Evolutionary conservation across 2,329 filamentous ascomycete species (phyloP).

Genomic region (Aureobasidium pullulans): DNA sequence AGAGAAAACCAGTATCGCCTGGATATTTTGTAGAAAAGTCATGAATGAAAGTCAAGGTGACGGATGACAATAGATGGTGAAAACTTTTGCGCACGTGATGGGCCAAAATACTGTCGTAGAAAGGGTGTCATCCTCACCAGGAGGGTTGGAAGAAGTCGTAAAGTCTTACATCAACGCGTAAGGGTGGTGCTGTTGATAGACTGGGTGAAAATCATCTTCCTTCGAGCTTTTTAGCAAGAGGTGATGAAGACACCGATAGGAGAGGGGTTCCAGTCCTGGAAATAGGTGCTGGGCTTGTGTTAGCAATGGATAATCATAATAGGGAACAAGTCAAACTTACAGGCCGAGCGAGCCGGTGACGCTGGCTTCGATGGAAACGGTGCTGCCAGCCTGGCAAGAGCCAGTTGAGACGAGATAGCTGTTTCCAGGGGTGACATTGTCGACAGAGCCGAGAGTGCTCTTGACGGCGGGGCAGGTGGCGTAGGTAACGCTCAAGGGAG

Average conservation of each 20-base stretch:
- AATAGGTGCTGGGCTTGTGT: no score
- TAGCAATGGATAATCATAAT: neutral
- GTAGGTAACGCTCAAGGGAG: constrained; percentile 20
- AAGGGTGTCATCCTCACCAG: no score
- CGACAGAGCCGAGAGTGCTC: neutral
- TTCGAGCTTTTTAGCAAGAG: constrained; percentile 14
- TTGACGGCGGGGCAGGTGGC: constrained; percentile 14
- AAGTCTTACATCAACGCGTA: neutral
- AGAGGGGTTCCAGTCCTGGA: constrained; percentile 11
- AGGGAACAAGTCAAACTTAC: constrained; percentile 19
- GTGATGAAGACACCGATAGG: constrained; percentile 16
- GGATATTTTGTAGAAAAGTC: no score
- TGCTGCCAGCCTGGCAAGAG: constrained; percentile 22
- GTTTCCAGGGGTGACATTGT: constrained; percentile 20
- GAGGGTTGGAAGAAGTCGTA: no score
- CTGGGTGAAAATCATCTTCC: neutral
- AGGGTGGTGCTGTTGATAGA: neutral
- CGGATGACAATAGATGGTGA: no score
- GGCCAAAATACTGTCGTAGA: no score
- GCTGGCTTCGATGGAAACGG: constrained; percentile 19
- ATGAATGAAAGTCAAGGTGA: no score
- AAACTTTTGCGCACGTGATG: no score
- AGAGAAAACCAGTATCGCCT: no score
- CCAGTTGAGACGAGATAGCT: constrained; percentile 22
- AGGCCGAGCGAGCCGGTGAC: constrained; percentile 18